Evolutionary conservation across 2,329 filamentous ascomycete genomes (phyloP).

Genomic region (Emergomyces pasteurianus): DNA sequence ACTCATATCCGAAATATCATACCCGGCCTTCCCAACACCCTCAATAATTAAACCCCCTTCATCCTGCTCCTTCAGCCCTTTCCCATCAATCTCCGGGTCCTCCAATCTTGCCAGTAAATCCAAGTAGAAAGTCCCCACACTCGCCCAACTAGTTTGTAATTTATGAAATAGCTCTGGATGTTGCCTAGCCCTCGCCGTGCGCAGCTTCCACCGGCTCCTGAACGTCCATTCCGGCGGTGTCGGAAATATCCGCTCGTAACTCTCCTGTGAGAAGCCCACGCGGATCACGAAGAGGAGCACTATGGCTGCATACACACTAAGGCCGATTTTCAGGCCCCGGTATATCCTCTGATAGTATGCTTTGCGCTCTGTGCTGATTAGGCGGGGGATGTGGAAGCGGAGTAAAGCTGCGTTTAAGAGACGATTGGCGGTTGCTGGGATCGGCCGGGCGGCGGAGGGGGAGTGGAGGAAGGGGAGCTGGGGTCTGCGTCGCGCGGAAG

Average conservation of each 20-base stretch:
- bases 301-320: slow-evolving; percentile 59
- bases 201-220: slow-evolving; percentile 54
- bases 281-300: slow-evolving; percentile 49
- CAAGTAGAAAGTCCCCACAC: slow-evolving; percentile 49
- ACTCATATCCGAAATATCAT: slow-evolving; percentile 61
- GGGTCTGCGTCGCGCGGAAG: slow-evolving; percentile 39
- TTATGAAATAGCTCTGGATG: slow-evolving; percentile 44
- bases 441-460: slow-evolving; percentile 35
- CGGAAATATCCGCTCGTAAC: slow-evolving; percentile 61
- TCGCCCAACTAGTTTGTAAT: slow-evolving; percentile 55
- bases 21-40: slow-evolving; percentile 44
- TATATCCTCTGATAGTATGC: slow-evolving; percentile 44
- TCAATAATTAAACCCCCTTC: slow-evolving; percentile 44
- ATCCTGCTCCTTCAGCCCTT: slow-evolving; percentile 46
- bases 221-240: slow-evolving; percentile 74
- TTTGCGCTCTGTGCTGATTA: slow-evolving; percentile 52
- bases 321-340: slow-evolving; percentile 56
- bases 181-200: slow-evolving; percentile 51
- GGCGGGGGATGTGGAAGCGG: slow-evolving; percentile 32
- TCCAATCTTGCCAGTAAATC: slow-evolving; percentile 56
- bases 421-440: slow-evolving; percentile 39
- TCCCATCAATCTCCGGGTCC: slow-evolving; percentile 55
- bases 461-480: slow-evolving; percentile 56
- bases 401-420: slow-evolving; percentile 4
- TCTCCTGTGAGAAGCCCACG: slow-evolving; percentile 59